These are phyloP conservation scores for Pleoardoris graminearum DNA, from an alignment of 2,329 filamentous ascomycete species.

Conservation along the genomic window DNA sequence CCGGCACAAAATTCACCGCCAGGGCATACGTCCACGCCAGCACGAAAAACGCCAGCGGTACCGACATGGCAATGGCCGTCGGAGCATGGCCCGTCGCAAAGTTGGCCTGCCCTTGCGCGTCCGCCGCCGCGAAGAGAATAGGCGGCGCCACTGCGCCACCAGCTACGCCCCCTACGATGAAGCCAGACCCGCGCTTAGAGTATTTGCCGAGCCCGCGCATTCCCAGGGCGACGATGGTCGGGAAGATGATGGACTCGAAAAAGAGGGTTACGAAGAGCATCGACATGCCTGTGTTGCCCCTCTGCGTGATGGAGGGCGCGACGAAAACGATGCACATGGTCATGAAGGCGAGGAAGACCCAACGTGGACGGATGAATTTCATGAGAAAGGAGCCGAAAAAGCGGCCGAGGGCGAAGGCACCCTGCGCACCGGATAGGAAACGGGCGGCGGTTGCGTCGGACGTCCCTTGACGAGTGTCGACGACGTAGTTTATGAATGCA, in stretches of 20 bases:
- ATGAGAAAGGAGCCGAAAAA: constrained; percentile 70
- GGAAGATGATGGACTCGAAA: constrained; percentile 81
- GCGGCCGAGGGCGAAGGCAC: constrained; percentile 71
- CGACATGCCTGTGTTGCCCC: constrained; percentile 58
- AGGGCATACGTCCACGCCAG: constrained; percentile 52
- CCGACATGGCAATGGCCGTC: constrained; percentile 66
- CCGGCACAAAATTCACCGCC: constrained; percentile 65
- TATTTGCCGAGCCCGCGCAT: constrained; percentile 76
- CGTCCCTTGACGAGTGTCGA: constrained; percentile 50
- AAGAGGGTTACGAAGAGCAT: constrained; percentile 74
- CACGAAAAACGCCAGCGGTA: constrained; percentile 61
- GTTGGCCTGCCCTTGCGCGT: constrained; percentile 54
- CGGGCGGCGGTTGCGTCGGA: constrained; percentile 62
- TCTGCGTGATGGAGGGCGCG: constrained; percentile 56
- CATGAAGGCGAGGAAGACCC: constrained; percentile 71
- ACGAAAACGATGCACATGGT: constrained; percentile 64
- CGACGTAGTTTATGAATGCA: constrained; percentile 50
- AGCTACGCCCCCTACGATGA: constrained; percentile 70
- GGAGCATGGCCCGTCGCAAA: constrained; percentile 33
- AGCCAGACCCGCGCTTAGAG: constrained; percentile 75
- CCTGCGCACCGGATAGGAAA: constrained; percentile 75
- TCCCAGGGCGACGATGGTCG: constrained; percentile 77
- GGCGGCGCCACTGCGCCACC: constrained; percentile 75
- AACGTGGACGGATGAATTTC: constrained; percentile 68
- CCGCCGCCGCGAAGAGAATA: constrained; percentile 69